Percentiles rank a stretch among this genome's conserved stretches.
These are phyloP conservation scores for Flaveria brownii DNA, from an alignment of 129 eudicot genomes.

Conservation along the genomic window DNA sequence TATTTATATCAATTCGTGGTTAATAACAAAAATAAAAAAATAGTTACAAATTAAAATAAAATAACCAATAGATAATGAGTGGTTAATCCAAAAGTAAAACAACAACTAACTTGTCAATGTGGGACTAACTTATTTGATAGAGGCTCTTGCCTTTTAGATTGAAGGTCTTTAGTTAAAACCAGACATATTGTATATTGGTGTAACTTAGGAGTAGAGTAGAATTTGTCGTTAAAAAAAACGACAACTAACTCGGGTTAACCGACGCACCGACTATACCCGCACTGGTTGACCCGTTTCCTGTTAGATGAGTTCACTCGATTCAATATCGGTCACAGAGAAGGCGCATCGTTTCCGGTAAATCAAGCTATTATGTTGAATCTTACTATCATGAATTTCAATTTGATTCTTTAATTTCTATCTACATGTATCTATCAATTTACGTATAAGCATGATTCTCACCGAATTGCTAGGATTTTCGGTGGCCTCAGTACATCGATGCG, in stretches of 20 bases:
- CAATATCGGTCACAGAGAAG: not conserved
- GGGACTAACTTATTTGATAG: no score
- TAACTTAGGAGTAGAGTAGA: no score
- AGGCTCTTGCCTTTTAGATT: no score
- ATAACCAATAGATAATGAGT: no score
- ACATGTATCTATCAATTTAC: not conserved
- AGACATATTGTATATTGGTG: no score
- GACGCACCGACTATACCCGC: not conserved
- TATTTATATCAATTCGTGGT: no score
- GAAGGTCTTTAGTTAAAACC: no score
- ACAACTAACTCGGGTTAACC: not conserved
- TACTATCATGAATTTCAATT: conserved; percentile 4
- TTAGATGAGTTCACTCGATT: not conserved
- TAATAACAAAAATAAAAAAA: no score
- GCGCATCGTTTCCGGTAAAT: conserved; percentile 6
- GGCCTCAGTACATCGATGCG: not conserved
- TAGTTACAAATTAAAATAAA: no score
- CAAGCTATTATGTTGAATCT: not conserved
- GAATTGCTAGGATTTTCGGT: conserved; percentile 17
- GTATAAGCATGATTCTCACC: conserved; percentile 12
- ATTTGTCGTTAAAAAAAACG: no score
- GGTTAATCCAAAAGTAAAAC: not conserved
- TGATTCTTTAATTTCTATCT: not conserved
- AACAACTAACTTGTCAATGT: not conserved
- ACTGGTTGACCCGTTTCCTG: not conserved